These are phyloP conservation scores for Viola pubescens DNA, from an alignment of 441 rosid species.

Conservation along the genomic window DNA sequence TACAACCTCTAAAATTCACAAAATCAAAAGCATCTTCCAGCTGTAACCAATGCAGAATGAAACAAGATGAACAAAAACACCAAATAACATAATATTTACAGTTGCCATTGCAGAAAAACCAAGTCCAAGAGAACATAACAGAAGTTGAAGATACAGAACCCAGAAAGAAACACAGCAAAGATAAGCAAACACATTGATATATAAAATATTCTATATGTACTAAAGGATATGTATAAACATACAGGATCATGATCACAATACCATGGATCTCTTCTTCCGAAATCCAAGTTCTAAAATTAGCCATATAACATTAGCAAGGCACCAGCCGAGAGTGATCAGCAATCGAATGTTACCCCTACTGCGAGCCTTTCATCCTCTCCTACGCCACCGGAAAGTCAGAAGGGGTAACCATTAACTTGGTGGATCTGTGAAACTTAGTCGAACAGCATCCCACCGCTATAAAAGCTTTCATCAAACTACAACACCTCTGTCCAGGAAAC, in stretches of 20 bases:
- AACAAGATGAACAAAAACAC: not conserved
- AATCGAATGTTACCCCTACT: conserved; percentile 24
- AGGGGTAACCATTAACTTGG: conserved; percentile 11
- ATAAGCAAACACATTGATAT: conserved; percentile 28
- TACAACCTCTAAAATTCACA: too few relatives aligned
- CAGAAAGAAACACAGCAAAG: conserved; percentile 3
- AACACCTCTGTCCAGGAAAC: conserved; percentile 18
- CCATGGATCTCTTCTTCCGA: conserved; percentile 23
- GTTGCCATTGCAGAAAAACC: conserved; percentile 16
- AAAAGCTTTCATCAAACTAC: conserved; percentile 25
- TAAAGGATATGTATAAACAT: conserved; percentile 22
- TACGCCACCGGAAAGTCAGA: conserved; percentile 20
- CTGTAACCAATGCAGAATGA: not conserved
- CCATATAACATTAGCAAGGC: conserved; percentile 31
- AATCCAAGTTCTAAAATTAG: conserved; percentile 37
- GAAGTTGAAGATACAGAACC: not conserved
- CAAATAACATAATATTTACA: conserved; percentile 23
- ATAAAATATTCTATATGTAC: conserved; percentile 9
- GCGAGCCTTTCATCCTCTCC: conserved; percentile 25
- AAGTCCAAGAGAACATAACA: conserved; percentile 1
- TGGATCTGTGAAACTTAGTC: conserved; percentile 27
- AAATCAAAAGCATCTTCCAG: not conserved
- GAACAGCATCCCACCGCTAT: conserved; percentile 19
- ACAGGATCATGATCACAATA: conserved; percentile 17
- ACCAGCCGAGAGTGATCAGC: conserved; percentile 21